Evolutionary conservation across 148 eudicot species (phyloP), one percentile per base, ranked within the genome.

Genomic region (Amaranthus cruentus): DNA sequence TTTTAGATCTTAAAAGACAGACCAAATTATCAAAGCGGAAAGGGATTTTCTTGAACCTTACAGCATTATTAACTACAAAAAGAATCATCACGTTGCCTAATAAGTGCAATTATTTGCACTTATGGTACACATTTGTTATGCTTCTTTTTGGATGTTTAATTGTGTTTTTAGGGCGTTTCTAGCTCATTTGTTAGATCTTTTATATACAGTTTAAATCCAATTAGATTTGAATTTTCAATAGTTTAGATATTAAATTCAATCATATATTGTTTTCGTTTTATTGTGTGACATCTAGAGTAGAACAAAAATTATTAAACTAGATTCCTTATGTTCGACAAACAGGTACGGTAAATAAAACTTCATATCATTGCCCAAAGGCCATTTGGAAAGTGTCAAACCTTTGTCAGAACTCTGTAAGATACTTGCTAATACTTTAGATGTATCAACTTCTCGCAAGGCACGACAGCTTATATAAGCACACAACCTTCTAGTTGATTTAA

Each of bases 401-500:
- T 78, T 78, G 56, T 71, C 77, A 67, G 87, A 70, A 71, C 78
- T 79, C 66, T 82, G 89, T 57, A 95, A 77, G 75, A 90, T 82
- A 57, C 84, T 80, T 10, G 87, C 76, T 81, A 95, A 78, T 46
- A 95, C 14, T 75, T 62, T 84, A 44, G 86, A 81, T 47, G 99
- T 95, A 78, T 95, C 94, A 58, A 95, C 99, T 88, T 95, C 99
- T 84, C 97, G 79, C 49, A 95, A 82, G 63, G 99, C 83, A 72
- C 80, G 84, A 73, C 99, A 95, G 79, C 99, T 91, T 72, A 95
- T 91, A 75, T 95, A 95, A 55, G 97, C 99, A 82, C 99, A 91
- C 49, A 95, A 77, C 56, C 96, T 81, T 79, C 73, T 84, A 82
- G 92, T 84, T 64, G 91, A 83, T 84, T 87, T 88, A 77, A 90